Evolutionary conservation across 2,329 filamentous ascomycete species (phyloP).

Genomic region (Leptosphaerulina australis): DNA sequence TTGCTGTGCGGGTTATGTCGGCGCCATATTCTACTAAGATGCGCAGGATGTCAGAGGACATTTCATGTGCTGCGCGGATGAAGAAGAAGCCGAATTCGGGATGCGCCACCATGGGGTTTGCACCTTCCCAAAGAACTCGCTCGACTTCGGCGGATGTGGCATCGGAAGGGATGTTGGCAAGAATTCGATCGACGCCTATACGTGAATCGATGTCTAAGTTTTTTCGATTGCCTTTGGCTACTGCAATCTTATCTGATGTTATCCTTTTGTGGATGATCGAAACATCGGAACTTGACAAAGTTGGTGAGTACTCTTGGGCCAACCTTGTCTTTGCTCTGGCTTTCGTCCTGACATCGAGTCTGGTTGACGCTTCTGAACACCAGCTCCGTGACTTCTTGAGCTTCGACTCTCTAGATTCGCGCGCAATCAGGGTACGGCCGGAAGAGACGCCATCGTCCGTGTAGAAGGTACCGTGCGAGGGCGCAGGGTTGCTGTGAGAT

Average conservation of each 20-base stretch:
- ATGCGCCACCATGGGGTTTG: conserved; percentile 38
- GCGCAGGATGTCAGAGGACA: conserved; percentile 31
- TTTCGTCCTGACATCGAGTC: conserved; percentile 15
- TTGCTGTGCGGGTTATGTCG: conserved; percentile 30
- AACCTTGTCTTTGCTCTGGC: conserved; percentile 19
- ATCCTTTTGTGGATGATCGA: conserved; percentile 37
- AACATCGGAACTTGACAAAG: conserved; percentile 32
- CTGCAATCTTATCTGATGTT: conserved; percentile 38
- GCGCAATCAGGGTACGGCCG: conserved; percentile 25
- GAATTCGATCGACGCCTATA: conserved; percentile 37
- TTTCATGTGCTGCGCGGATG: conserved; percentile 37
- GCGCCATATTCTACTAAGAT: conserved; percentile 41
- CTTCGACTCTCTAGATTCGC: conserved; percentile 22
- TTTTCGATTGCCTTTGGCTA: conserved; percentile 36
- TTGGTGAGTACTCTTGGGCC: conserved; percentile 26
- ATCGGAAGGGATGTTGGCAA: conserved; percentile 34
- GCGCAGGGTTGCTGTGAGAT: conserved; percentile 18
- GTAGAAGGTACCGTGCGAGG: conserved; percentile 40
- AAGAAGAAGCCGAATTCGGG: conserved; percentile 40
- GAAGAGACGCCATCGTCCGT: conserved; percentile 36
- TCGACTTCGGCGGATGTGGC: conserved; percentile 35
- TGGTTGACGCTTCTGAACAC: conserved; percentile 28
- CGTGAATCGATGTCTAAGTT: conserved; percentile 32
- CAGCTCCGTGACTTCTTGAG: conserved; percentile 32
- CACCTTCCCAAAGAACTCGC: conserved; percentile 39